Base-by-base conservation (phyloP, 2,329 filamentous ascomycete species). In the Aspergillus hiratsukae region DNA sequence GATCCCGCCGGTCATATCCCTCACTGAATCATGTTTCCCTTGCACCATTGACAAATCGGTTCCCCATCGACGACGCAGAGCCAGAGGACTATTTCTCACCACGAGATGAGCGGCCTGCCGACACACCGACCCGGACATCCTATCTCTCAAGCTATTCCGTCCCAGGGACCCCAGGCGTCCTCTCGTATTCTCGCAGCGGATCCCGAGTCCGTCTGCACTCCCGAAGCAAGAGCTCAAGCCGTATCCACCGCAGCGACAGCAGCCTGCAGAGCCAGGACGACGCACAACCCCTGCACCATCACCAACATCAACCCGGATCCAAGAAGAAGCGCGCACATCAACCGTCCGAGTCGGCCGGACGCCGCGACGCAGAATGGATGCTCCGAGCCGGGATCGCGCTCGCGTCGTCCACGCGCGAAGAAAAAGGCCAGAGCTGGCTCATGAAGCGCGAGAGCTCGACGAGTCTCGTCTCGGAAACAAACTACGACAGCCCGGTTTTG, bases 361-460 rank as follows among this genome's bases (percentile, higher is more conserved):
- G 49, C 6, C 55, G 64, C 8, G 76, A 81, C 52, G 76, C 83
- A 51, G 81, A 83, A 66, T 87, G 84, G 84, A 74, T 86, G 53
- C 78, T 84, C 48, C 81, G 83, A 52, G 80, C 83, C 0, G 82
- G 82, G 2, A 75, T 83, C 7, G 78, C 80, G 0, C 79, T 86
- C 4, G 80, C 83, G 2, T 79, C 81, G 4, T 78, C 83, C 21
- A 79, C 82, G 4, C 75, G 83, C 40, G 83, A 86, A 62, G 79
- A 79, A 56, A 86, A 86, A 62, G 84, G 84, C n/a, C 83, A 86
- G 64, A 80, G 79, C 54, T 86, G 83, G 83, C 75, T 86, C 3
- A 74, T 76, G 2, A 79, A 83, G 52, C 75, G 82, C 27, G 80
- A 82, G 59, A 83, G 79, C 58, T 80, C 79, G 1, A 85, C 83